Conservation (phyloP, 768 basidiomycete species). For the Postia placenta region DNA sequence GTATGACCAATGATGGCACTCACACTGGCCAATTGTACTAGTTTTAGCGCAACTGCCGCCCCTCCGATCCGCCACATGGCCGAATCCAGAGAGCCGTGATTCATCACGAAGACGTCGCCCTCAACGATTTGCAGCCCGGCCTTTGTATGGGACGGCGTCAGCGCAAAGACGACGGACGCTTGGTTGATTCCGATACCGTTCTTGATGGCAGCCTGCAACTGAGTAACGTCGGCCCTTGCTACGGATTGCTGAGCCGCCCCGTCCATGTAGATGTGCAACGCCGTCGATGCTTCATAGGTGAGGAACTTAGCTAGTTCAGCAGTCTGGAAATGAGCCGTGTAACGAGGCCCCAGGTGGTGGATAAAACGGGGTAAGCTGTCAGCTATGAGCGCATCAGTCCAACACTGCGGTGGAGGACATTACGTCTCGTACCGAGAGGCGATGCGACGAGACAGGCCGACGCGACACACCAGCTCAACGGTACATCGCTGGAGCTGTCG, state of each 20-base stretch:
- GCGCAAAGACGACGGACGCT: conserved; percentile 30
- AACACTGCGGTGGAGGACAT: neutral
- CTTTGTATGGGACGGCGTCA: conserved; percentile 27
- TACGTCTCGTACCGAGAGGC: conserved; percentile 42
- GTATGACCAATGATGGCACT: conserved; percentile 12
- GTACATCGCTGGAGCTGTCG: conserved; percentile 32
- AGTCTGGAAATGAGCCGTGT: conserved; percentile 72
- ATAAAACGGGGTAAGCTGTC: conserved; percentile 71
- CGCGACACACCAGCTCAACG: conserved; percentile 62
- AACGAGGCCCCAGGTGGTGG: conserved; percentile 78
- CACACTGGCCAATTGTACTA: conserved; percentile 76
- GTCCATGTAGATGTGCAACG: conserved; percentile 71
- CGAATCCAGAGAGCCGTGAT: conserved; percentile 60
- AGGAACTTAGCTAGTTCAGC: conserved; percentile 62
- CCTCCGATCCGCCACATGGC: conserved; percentile 84
- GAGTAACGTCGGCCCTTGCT: conserved; percentile 23
- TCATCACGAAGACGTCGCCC: conserved; percentile 58
- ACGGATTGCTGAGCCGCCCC: conserved; percentile 34
- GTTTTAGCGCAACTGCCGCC: conserved; percentile 59
- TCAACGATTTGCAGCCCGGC: conserved; percentile 7
- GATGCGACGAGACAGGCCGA: conserved; percentile 57
- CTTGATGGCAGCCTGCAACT: conserved; percentile 46
- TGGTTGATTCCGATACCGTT: conserved; percentile 41
- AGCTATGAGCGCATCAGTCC: conserved; percentile 29
- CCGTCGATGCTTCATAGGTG: conserved; percentile 81